Evolutionary conservation across 139 green algal species (phyloP).

Genomic region (Eudorina sp.): DNA sequence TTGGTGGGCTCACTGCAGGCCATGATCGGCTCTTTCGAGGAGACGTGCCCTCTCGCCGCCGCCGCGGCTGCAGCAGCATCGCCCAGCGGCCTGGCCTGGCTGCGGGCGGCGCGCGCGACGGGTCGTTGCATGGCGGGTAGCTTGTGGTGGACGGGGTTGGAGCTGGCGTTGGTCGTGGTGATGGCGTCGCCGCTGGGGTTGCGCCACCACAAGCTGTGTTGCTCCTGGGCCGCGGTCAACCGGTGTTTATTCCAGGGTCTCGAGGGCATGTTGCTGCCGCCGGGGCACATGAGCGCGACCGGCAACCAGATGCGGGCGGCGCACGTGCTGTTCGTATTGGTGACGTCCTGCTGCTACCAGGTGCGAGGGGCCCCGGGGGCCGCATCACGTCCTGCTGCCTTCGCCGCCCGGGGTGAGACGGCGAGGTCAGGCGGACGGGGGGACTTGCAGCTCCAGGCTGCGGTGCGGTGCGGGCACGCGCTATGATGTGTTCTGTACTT

Average conservation of each 20-base stretch:
- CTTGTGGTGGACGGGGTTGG: slow-evolving; percentile 24
- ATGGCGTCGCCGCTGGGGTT: not conserved
- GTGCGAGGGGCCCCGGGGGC: too few species aligned
- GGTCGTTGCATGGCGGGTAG: not conserved
- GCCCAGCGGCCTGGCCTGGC: not conserved
- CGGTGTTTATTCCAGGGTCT: not conserved
- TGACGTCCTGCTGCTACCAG: not conserved
- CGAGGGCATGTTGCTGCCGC: slow-evolving; percentile 13
- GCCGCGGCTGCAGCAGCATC: not conserved
- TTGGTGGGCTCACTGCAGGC: too few species aligned
- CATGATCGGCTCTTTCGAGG: not conserved
- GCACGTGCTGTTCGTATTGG: not conserved
- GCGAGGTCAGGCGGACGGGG: too few species aligned
- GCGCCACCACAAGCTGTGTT: not conserved
- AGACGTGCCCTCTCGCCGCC: not conserved
- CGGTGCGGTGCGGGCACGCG: too few species aligned
- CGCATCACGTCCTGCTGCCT: too few species aligned
- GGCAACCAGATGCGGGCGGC: not conserved
- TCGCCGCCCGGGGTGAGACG: too few species aligned
- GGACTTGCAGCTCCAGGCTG: too few species aligned
- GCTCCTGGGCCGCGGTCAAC: not conserved
- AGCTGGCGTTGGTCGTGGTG: not conserved
- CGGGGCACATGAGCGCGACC: not conserved
- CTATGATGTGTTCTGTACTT: too few species aligned
- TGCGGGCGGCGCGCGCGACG: not conserved